Conservation (phyloP, 169 alveolate genomes). For the Plasmodium cynomolgi region DNA sequence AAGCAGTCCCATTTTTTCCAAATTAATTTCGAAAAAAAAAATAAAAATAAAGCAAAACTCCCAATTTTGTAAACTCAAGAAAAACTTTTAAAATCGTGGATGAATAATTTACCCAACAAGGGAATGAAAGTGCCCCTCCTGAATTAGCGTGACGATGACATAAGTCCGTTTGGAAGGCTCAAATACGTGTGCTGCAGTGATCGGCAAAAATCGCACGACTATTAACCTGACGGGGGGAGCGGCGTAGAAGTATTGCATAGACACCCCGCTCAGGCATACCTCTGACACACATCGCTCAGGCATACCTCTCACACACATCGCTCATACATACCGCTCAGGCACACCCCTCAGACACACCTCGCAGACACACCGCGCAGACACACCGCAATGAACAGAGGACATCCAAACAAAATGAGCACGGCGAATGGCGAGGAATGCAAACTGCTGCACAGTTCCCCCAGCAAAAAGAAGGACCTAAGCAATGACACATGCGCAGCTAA, state of each 20-base stretch:
- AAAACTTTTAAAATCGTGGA: background rate
- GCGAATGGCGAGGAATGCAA: background rate
- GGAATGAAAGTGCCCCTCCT: background rate
- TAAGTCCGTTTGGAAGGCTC: background rate
- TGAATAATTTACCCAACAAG: background rate
- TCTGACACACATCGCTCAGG: background rate
- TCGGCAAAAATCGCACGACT: background rate
- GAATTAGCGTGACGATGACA: background rate
- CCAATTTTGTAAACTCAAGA: background rate
- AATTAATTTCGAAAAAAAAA: background rate
- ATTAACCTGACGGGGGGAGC: background rate
- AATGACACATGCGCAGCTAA: background rate
- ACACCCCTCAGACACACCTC: background rate
- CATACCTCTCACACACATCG: background rate
- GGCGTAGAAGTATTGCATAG: background rate
- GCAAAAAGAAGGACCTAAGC: background rate
- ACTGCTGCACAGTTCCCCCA: background rate
- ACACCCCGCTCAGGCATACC: background rate
- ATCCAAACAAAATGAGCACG: constrained; percentile 8
- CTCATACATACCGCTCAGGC: background rate
- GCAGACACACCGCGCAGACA: background rate
- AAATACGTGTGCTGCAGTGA: background rate
- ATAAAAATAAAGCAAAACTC: background rate
- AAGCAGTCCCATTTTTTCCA: background rate
- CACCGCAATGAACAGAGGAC: background rate